These are phyloP conservation scores for Scedosporium dehoogii DNA, from an alignment of 2,329 filamentous ascomycete species.

Conservation along the genomic window DNA sequence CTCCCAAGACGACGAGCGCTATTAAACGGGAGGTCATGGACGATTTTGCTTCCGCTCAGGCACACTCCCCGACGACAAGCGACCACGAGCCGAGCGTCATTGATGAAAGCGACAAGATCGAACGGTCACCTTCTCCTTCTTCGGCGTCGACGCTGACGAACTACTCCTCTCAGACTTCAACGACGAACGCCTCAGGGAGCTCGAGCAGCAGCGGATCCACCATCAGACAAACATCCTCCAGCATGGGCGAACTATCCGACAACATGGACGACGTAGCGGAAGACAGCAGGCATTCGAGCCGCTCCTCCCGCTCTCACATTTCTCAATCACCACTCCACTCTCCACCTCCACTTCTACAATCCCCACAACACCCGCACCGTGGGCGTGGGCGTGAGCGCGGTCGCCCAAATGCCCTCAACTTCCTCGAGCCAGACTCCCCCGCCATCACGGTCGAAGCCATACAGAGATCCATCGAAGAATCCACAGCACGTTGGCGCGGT, in stretches of 20 bases:
- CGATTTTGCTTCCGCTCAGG: background rate
- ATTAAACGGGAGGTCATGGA: background rate
- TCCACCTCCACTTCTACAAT: background rate
- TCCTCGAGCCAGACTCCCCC: slow-evolving; percentile 50
- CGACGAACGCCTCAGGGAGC: slow-evolving; percentile 23
- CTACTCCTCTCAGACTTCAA: slow-evolving; percentile 15
- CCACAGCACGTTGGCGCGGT: slow-evolving; percentile 17
- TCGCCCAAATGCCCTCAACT: slow-evolving; percentile 34
- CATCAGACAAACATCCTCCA: slow-evolving; percentile 23
- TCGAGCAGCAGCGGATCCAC: slow-evolving; percentile 32
- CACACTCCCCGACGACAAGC: background rate
- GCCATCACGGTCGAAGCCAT: slow-evolving; percentile 26
- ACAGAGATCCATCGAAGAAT: slow-evolving; percentile 20
- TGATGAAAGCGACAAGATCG: background rate
- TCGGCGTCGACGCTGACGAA: slow-evolving; percentile 13
- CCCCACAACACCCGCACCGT: too few relatives aligned
- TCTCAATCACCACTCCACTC: background rate
- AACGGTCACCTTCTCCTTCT: background rate
- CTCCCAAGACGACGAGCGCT: background rate
- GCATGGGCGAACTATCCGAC: background rate
- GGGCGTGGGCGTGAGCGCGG: slow-evolving; percentile 1
- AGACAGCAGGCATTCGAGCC: background rate
- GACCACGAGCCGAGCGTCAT: background rate
- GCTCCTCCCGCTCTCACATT: background rate
- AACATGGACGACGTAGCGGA: background rate